Base-by-base conservation (phyloP, 805 yeast genomes). In the Ogataea sp. region DNA sequence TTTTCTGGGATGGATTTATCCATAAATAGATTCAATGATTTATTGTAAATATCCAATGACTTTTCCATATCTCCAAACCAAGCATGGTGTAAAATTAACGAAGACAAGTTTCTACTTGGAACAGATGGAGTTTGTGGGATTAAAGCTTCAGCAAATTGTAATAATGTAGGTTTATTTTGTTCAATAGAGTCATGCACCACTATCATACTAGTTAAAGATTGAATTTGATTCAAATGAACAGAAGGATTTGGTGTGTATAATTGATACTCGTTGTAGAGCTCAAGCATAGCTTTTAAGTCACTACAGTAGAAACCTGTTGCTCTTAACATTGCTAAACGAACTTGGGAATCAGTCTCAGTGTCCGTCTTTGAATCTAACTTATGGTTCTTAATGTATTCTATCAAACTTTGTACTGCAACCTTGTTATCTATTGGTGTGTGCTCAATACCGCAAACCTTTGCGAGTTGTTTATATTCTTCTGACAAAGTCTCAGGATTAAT, bases 11-110 rank as follows among this genome's bases (percentile, higher is more conserved):
- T 18, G 45, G 50, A 15, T 38, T 41, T 23, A 51, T 53, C 8
- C 49, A 31, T 37, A 46, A 29, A 46, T 35, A 48, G 6, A 48
- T 16, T 24, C 16, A 56, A 40, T 7, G 59, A 42, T 20, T 46
- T 39, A 38, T 62, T 62, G 46, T 59, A 62, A 6, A 57, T 44
- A 18, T 61, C 59, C 24, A 62, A 41, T 1, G 64, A 50, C 8
- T 44, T 43, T n/a, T 58, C 60, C 0, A 44, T 40, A 20, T 52
- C 40, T 2, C 59, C 62, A 32, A 56, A 46, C 55, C 55, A 59
- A 5, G 56, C 55, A 30, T 55, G 45, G 14, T 41, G 45, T 8
- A 60, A 24, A 7, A 61, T 41, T 9, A 55, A 39, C 0, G 56
- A 46, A 3, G 59, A 55, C 6, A 51, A 20, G 16, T 52, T 55